Percentiles rank a stretch among this genome's conserved stretches.
These are phyloP conservation scores for Xylaria cubensis DNA, from an alignment of 495 filamentous ascomycete species.

Conservation along the genomic window DNA sequence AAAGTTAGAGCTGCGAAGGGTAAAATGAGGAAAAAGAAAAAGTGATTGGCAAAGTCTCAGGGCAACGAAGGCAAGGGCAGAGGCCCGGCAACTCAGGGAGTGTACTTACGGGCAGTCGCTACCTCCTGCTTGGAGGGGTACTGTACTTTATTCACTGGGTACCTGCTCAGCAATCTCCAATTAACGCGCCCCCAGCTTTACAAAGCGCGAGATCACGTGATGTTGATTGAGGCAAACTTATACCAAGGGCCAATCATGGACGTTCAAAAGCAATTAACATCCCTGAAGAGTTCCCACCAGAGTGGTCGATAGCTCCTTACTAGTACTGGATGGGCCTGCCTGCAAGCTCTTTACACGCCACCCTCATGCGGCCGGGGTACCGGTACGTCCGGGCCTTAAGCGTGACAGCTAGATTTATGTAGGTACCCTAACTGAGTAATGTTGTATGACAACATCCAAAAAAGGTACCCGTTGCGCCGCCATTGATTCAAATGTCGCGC, in stretches of 20 bases:
- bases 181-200: conserved; percentile 17
- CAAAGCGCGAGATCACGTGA: conserved; percentile 28
- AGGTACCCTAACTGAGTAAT: neutral
- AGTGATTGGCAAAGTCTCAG: conserved; percentile 9
- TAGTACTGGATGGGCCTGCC: neutral
- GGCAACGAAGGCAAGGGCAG: neutral
- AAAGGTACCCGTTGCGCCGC: neutral
- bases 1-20: conserved; percentile 21
- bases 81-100: conserved; percentile 1
- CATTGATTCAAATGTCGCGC: neutral
- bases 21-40: conserved; percentile 10
- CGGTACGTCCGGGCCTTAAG: neutral
- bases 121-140: conserved; percentile 4
- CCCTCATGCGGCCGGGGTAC: neutral
- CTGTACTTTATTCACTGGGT: neutral
- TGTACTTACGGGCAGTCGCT: neutral
- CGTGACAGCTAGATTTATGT: neutral
- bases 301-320: neutral
- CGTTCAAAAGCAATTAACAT: conserved; percentile 3
- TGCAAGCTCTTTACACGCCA: conserved; percentile 22
- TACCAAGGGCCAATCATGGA: neutral
- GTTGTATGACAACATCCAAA: neutral
- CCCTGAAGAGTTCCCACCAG: neutral
- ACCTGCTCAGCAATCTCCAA: neutral
- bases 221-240: neutral